These are phyloP conservation scores for Alisma plantagoaquatica DNA, from an alignment of 106 monocot species.

Conservation along the genomic window DNA sequence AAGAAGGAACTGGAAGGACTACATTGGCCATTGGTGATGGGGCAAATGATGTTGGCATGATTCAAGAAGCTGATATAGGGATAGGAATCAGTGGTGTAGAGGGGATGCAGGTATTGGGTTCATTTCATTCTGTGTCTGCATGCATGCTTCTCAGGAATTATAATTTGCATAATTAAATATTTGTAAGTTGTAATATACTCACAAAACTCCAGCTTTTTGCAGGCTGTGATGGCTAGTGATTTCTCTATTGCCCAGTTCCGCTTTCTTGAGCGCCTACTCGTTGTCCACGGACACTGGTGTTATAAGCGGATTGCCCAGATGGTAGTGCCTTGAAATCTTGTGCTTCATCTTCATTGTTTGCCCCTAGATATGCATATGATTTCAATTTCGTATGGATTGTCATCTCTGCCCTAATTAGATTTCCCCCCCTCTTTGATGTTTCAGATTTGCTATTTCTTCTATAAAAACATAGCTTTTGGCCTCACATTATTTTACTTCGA, in stretches of 20 bases:
- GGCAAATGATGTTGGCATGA: constrained; percentile 83
- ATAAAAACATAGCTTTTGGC: constrained; percentile 77
- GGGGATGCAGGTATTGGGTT: constrained; percentile 55
- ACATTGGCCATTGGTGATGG: constrained; percentile 72
- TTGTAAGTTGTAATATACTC: neutral
- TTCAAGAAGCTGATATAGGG: constrained; percentile 84
- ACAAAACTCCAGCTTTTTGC: neutral
- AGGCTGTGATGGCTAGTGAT: constrained; percentile 83
- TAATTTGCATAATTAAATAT: too few species aligned
- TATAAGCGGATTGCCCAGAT: constrained; percentile 72
- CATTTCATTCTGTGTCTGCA: neutral
- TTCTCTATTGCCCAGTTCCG: constrained; percentile 68
- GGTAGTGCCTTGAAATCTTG: constrained; percentile 14
- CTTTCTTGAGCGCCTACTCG: constrained; percentile 63
- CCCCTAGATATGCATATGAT: neutral
- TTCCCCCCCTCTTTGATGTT: too few species aligned
- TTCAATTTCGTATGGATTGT: too few species aligned
- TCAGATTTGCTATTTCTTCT: constrained; percentile 81
- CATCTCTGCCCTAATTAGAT: too few species aligned
- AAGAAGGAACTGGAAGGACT: constrained; percentile 67
- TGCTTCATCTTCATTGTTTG: neutral
- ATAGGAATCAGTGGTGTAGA: constrained; percentile 76
- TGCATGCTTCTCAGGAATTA: neutral
- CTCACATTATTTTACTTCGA: constrained; percentile 80
- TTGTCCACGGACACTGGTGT: constrained; percentile 80